A percentile compares a stretch with the other conserved stretches of the same genome.
phyloP scores from a whole-genome alignment of 345 rosid species.

The Erysimum cheiranthoides region DNA sequence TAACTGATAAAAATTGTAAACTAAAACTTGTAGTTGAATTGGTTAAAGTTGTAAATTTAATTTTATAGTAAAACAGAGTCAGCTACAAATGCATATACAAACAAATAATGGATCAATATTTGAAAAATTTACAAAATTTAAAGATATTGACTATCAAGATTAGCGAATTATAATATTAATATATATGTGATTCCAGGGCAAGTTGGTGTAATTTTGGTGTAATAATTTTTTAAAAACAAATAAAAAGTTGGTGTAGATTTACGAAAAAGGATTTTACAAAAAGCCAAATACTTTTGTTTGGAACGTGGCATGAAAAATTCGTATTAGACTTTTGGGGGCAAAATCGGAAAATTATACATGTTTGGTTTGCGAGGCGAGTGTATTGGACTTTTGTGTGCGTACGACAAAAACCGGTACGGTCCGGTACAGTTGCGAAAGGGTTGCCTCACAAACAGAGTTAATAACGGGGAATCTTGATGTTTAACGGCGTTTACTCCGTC shows the following conservation, averaged over 20 bases:
- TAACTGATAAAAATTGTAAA: too few species aligned
- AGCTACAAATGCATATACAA: too few species aligned
- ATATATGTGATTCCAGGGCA: background rate
- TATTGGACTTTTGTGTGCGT: constrained; percentile 17
- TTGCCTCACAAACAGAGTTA: constrained; percentile 28
- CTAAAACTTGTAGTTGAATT: too few species aligned
- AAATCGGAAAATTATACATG: background rate
- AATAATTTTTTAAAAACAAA: too few species aligned
- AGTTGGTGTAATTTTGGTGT: too few species aligned
- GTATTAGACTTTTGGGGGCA: constrained; percentile 9
- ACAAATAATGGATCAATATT: too few species aligned
- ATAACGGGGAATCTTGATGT: constrained; percentile 40
- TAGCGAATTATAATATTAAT: background rate
- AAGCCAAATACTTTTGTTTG: background rate
- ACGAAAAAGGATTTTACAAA: background rate
- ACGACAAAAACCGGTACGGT: constrained; percentile 44
- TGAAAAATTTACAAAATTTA: too few species aligned
- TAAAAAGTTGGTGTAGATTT: background rate
- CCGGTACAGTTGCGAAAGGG: constrained; percentile 40
- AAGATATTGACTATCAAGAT: background rate
- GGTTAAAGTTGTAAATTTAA: too few species aligned
- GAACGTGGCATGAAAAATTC: constrained; percentile 7
- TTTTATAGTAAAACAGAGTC: too few species aligned
- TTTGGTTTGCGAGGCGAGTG: constrained; percentile 13
- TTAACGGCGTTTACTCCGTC: constrained; percentile 31